Base-by-base conservation (phyloP, 23 red algal genomes). In the Agarophyton chilense region DNA sequence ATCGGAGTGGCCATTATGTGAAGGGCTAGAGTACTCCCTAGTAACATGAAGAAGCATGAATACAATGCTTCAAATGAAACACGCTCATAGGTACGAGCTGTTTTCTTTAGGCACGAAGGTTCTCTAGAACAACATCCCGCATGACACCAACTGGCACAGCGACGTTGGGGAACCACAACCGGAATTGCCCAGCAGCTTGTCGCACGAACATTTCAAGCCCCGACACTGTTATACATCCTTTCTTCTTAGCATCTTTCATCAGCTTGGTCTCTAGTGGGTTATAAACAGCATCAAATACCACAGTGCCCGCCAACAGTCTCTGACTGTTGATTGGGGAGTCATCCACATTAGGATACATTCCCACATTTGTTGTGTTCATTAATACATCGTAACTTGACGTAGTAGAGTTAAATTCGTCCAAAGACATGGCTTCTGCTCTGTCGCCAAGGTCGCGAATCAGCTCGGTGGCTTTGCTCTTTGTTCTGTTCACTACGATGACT, bases 141-240 rank as follows among this genome's bases (percentile, higher is more conserved):
- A 98, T 98, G 52, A 66, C 46, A 53, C 88, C 68, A 31, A 92
- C 72, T 4, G 84, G 83, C 1, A 82, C 64, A 24, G 33, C 41
- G 13, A 39, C 66, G 49, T 84, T 63, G 2, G 94, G 92, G 62
- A 90, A 94, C 93, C 97, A 99, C 52, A 94, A 29, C 45, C 45
- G 67, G 66, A 96, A 99, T 39, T 99, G 97, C 9, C 46, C 39
- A 2, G 74, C 93, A 17, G 97, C 97, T 78, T 99, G 97, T 46
- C 97, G 51, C 10, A 99, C 97, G 81, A 99, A 99, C 97, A 99
- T 99, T 80, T 99, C 97, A 29, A 99, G 22, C 12, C 97, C 97
- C 0, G 80, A 83, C 16, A 99, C 93, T 17, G 78, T 82, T 19
- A 60, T 62, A 47, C 97, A 95, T 41, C 97, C 97, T 5, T 28